These are phyloP conservation scores for Boeremia exigua DNA, from an alignment of 2,329 filamentous ascomycete genomes.

Conservation along the genomic window DNA sequence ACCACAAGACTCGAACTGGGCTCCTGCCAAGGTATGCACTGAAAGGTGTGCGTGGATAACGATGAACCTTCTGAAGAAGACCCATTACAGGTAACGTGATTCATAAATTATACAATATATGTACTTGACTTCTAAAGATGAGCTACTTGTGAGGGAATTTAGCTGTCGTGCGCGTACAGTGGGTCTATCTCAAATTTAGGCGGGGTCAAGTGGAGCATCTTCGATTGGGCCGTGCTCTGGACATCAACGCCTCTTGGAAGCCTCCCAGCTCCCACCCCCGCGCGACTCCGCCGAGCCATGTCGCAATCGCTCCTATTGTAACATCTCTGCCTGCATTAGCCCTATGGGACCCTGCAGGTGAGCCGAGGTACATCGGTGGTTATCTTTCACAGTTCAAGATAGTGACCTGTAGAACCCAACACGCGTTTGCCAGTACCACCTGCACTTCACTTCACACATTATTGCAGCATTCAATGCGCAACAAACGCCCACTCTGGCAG, in stretches of 20 bases:
- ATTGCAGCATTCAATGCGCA: not conserved
- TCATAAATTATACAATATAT: constrained; percentile 5
- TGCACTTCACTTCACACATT: not conserved
- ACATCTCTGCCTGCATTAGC: constrained; percentile 1
- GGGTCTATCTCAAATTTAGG: not conserved
- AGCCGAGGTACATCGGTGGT: not conserved
- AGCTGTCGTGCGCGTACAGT: not conserved
- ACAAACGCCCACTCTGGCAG: not conserved
- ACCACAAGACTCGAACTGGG: constrained; percentile 53
- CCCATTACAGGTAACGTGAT: constrained; percentile 43
- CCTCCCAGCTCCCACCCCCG: not conserved
- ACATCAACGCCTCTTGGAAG: not conserved
- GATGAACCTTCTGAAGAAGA: constrained; percentile 44
- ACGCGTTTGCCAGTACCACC: not conserved
- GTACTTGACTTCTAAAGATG: no score
- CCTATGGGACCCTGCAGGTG: not conserved
- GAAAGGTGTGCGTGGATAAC: constrained; percentile 42
- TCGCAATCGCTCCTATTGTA: constrained; percentile 8
- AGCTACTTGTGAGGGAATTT: no score
- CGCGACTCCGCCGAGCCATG: not conserved
- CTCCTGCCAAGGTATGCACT: constrained; percentile 43
- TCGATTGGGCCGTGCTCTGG: not conserved
- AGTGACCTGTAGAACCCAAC: not conserved
- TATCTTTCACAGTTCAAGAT: not conserved
- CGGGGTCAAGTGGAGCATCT: no score